Base-by-base conservation (phyloP, 169 alveolate genomes). In the Babesia bovis region DNA sequence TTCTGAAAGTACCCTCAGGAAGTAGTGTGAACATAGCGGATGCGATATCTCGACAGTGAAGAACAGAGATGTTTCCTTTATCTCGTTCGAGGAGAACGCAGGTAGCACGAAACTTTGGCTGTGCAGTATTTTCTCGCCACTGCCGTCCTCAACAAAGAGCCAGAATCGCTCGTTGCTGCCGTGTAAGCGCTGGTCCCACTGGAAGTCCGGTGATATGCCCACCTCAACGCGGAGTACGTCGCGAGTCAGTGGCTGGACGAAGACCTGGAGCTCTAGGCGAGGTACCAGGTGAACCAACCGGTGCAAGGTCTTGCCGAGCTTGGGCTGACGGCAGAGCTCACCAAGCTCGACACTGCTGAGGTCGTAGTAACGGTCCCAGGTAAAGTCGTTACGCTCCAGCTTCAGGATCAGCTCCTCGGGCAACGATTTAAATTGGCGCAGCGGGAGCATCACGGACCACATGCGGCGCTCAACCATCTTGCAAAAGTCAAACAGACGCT, bases 381-480 rank as follows among this genome's bases (percentile, higher is more conserved):
- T 90, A 57, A 97, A 85, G 78, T 97, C 99, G 76, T 97, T 96
- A 82, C 94, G 94, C 84, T 98, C 99, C 36, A 98, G 84, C 82
- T 95, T 95, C 65, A 96, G 77, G 66, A 97, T 76, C 47, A 97
- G 76, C 49, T 96, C 99, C 71, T 97, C 85, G n/a, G 95, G 94
- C 38, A 94, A 72, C 2, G 92, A 94, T 66, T 96, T 96, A 93
- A 97, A 97, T 90, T 98, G 99, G 70, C 99, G 92, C 84, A 98
- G 88, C 0, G 99, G 99, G 1, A 98, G 91, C 99, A 95, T 96
- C 35, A 97, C 93, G 45, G 95, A 92, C 99, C 99, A 96, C 98
- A 97, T 95, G 75, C 99, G 85, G 72, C 95, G 94, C 75, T 98
- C 99, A 25, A 98, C 94, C 98, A 96, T 96, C 94, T 98, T 98